Evolutionary conservation across 768 basidiomycete genomes (phyloP), one percentile per base, ranked within the genome.

Genomic region (Tylopilus subfusipes): DNA sequence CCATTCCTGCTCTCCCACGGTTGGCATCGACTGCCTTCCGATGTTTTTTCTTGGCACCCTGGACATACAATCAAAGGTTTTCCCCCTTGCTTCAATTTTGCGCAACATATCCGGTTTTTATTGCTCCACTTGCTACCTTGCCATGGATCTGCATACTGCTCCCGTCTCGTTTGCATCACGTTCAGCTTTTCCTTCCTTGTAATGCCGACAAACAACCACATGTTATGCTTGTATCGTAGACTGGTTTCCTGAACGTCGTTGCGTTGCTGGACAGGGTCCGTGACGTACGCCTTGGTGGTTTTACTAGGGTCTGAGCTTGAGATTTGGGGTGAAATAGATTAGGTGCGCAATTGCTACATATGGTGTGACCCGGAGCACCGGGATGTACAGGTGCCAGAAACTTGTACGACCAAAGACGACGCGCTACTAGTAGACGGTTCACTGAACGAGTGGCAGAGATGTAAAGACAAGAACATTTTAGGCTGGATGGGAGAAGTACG

Each of bases 181-280:
- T 56, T 50, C 58, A n/a, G 47, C 50, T 40, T 42, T 50, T 52
- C 44, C 46, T 40, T 3, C 34, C 39, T 48, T 69, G 67, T 69
- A 70, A 59, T 57, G 64, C 40, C 49, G 51, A 52, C 55, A 56
- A 55, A 58, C 43, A 48, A 42, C 44, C 56, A 31, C 52, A 60
- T 55, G 59, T 58, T 51, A 55, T 58, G 66, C 59, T 63, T 69
- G 68, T 71, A 69, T 60, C 65, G 60, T 69, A 69, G 60, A 63
- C 51, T 52, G 21, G 46, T 45, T 46, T 51, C 44, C 49, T 25
- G 50, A 55, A 59, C 36, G 55, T 40, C 29, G 43, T 54, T 14
- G 47, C 29, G 43, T 54, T 14, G 47, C 48, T 46, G 54, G 24
- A 53, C 22, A 39, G 48, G 34, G 29, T 44, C 40, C 24, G 2